Base-by-base conservation (phyloP, 2,329 filamentous ascomycete species). In the Aspergillus sp. region DNA sequence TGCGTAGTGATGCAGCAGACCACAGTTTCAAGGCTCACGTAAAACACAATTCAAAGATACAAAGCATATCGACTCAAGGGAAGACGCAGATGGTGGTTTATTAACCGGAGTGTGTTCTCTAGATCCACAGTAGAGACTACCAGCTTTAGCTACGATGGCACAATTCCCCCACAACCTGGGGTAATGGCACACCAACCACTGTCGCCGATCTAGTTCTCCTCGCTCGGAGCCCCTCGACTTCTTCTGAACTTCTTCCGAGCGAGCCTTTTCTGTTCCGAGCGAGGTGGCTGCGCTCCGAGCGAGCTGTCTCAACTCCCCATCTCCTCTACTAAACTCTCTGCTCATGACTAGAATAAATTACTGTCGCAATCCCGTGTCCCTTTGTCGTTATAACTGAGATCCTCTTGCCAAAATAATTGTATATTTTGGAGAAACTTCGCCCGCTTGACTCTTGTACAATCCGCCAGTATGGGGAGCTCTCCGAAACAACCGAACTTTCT, bases 401-500 rank as follows among this genome's bases (percentile, higher is more conserved):
- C 19, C 19, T 27, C 7, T 27, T 9, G 27, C 11, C 2, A 3
- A 2, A 31, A 31, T 31, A 19, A 31, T 3, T 31, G 27, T 3
- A 31, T 3, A 31, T 4, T 9, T 9, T 9, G 8, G 27, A 31
- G 27, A 11, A 31, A 9, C 8, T 9, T 6, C 27, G 27, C 27
- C 2, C 8, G 2, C 27, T 31, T 9, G 2, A 27, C 7, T 17
- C 49, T 33, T 6, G 4, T 40, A 6, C 6, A 14, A 17, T 11
- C 35, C 14, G 12, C 31, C 37, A 52, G 6, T 6, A 52, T 52
- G 49, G 33, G 12, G 4, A 33, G 11, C 41, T 15, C 21, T 40
- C 14, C 33, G 7, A 40, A 17, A 25, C 47, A 35, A 11, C 66
- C 68, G 2, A 70, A 70, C 35, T 67, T 71, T 46, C 59, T 70